Evolutionary conservation across 768 basidiomycete genomes (phyloP).

Genomic region (Exidia glandulosa): DNA sequence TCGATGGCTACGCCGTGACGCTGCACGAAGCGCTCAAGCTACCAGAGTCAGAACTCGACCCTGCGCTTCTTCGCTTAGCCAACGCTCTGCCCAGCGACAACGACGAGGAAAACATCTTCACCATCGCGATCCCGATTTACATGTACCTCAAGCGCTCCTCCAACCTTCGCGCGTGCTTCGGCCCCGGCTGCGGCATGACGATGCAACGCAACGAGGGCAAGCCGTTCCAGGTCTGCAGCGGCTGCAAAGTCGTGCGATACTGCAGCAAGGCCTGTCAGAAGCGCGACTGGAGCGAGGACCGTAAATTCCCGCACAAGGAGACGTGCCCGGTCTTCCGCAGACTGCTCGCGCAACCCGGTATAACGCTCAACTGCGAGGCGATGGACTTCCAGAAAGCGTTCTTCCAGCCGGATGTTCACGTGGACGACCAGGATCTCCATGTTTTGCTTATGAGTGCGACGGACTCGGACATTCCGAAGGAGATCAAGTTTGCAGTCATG

Average conservation of each 20-base stretch:
- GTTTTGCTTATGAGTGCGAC: no score
- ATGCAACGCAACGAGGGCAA: background rate
- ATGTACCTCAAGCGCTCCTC: background rate
- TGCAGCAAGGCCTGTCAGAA: constrained; percentile 36
- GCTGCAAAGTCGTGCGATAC: constrained; percentile 30
- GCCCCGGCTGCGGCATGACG: background rate
- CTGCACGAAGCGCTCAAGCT: no score
- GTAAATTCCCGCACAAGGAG: background rate
- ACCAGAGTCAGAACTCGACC: no score
- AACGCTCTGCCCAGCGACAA: background rate
- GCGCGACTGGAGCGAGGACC: constrained; percentile 27
- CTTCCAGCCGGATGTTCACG: no score
- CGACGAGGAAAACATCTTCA: background rate
- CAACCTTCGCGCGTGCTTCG: background rate
- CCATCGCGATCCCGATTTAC: background rate
- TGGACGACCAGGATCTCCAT: no score
- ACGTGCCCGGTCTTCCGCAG: background rate
- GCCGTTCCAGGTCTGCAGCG: constrained; percentile 15
- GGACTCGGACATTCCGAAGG: no score
- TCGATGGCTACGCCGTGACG: no score
- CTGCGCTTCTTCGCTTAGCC: background rate
- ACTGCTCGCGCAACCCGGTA: no score
- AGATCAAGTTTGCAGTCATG: no score
- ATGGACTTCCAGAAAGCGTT: no score
- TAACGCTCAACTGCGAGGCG: no score